Conservation (phyloP, 345 rosid species). For the Lepidium sativum region DNA sequence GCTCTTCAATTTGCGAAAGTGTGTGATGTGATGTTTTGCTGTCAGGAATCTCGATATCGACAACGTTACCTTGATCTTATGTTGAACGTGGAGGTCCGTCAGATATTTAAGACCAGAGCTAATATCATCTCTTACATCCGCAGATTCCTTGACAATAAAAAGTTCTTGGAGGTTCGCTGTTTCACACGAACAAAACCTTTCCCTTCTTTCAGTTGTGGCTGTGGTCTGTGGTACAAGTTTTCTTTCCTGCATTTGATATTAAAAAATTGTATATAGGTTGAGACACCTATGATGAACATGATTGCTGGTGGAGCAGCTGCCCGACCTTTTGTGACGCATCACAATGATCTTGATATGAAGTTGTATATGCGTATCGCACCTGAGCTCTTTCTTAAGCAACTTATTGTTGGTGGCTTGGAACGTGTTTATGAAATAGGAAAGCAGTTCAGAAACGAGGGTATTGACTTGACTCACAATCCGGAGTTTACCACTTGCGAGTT, state of each 20-base stretch:
- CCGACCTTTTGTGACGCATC: conserved; percentile 91
- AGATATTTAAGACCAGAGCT: conserved; percentile 67
- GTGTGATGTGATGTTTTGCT: background rate
- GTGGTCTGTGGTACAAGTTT: background rate
- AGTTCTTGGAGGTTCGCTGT: conserved; percentile 63
- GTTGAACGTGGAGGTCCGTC: conserved; percentile 70
- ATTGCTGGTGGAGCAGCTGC: conserved; percentile 99
- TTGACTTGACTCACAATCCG: conserved; percentile 96
- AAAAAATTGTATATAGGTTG: conserved; percentile 40
- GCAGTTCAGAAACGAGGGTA: conserved; percentile 96
- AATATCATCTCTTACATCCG: conserved; percentile 50
- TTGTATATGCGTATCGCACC: conserved; percentile 96
- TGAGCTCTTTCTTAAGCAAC: conserved; percentile 81
- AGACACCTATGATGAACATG: conserved; percentile 98
- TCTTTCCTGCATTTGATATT: background rate
- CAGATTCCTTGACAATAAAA: conserved; percentile 60
- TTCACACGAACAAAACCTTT: background rate
- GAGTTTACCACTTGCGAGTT: conserved; percentile 98
- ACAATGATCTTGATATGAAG: conserved; percentile 83
- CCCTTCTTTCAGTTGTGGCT: background rate
- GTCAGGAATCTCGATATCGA: conserved; percentile 85
- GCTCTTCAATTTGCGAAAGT: background rate
- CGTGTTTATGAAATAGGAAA: conserved; percentile 96
- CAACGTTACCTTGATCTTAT: conserved; percentile 87
- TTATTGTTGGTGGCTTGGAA: conserved; percentile 87